Evolutionary conservation across 371 early-diverging fungal species (phyloP).

Genomic region (Mycotypha africana): DNA sequence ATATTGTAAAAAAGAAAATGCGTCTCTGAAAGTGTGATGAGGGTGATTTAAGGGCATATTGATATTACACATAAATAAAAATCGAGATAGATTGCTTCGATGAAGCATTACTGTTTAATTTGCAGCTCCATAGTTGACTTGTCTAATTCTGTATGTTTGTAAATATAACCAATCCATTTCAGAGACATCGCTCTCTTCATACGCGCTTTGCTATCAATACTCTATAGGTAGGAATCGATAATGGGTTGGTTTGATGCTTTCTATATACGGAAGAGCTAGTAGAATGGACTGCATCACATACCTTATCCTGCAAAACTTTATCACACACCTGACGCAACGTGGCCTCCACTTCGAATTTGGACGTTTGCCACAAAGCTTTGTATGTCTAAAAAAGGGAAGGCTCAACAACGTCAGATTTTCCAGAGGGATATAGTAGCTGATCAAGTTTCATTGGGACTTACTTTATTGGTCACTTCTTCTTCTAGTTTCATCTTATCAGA

Average conservation of each 20-base stretch:
- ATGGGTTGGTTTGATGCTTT: too few relatives aligned
- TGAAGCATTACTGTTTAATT: too few relatives aligned
- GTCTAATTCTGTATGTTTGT: conserved; percentile 36
- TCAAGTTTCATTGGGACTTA: background rate
- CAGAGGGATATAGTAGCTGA: background rate
- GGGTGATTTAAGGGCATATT: too few relatives aligned
- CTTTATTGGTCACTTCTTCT: conserved; percentile 66
- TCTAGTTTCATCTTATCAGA: conserved; percentile 64
- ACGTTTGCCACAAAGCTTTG: conserved; percentile 91
- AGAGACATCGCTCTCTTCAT: conserved; percentile 42
- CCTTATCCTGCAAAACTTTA: conserved; percentile 63
- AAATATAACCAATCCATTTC: conserved; percentile 43
- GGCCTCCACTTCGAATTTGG: conserved; percentile 89
- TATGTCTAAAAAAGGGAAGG: conserved; percentile 51
- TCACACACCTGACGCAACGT: conserved; percentile 87
- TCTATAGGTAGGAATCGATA: too few relatives aligned
- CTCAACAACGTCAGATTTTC: background rate
- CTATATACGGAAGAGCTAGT: too few relatives aligned
- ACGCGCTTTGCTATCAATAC: conserved; percentile 27
- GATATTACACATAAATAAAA: too few relatives aligned
- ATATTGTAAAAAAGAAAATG: too few relatives aligned
- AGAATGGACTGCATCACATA: background rate
- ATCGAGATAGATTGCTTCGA: too few relatives aligned
- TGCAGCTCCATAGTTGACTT: conserved; percentile 29
- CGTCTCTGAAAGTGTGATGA: too few relatives aligned